A percentile compares a stretch with the other conserved stretches of the same genome.
phyloP scores from a whole-genome alignment of 164 flowering plant species.

The Sedum album region DNA sequence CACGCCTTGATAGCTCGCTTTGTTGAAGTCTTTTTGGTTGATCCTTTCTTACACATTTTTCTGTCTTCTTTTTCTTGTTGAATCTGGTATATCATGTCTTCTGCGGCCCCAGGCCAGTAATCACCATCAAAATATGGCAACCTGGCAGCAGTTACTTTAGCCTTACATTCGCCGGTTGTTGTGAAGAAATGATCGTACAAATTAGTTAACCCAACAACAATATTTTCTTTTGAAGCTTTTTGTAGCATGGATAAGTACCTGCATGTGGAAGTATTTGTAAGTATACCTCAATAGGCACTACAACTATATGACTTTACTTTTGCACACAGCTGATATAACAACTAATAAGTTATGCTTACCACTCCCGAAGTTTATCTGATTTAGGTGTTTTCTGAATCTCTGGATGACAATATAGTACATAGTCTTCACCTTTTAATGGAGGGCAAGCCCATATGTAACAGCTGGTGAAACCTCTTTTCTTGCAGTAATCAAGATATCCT shows the following conservation, averaged over 20 bases:
- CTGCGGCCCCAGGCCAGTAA: slow-evolving; percentile 49
- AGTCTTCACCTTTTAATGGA: slow-evolving; percentile 55
- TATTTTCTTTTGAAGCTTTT: slow-evolving; percentile 44
- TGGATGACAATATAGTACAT: slow-evolving; percentile 50
- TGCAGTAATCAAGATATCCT: slow-evolving; percentile 64
- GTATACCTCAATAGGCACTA: neutral
- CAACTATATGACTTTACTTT: neutral
- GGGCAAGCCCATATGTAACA: slow-evolving; percentile 70
- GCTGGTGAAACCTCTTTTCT: slow-evolving; percentile 46
- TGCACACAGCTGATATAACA: neutral
- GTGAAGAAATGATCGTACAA: slow-evolving; percentile 47
- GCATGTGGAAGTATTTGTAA: slow-evolving; percentile 9
- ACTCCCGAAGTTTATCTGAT: slow-evolving; percentile 37
- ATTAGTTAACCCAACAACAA: slow-evolving; percentile 37
- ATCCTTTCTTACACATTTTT: slow-evolving; percentile 12
- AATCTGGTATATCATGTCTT: slow-evolving; percentile 26
- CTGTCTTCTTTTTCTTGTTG: slow-evolving; percentile 25
- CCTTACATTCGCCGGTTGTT: slow-evolving; percentile 24
- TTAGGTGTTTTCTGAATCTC: slow-evolving; percentile 43
- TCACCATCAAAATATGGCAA: slow-evolving; percentile 74
- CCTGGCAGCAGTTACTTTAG: slow-evolving; percentile 50
- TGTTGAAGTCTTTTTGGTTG: slow-evolving; percentile 15
- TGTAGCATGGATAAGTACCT: slow-evolving; percentile 53
- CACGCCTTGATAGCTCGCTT: slow-evolving; percentile 28
- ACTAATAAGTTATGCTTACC: slow-evolving; percentile 16